Percentiles rank a stretch among this genome's conserved stretches.
Evolutionary conservation across 257 asterid species (phyloP).

Genomic region (Lithospermum erythrorhizon): DNA sequence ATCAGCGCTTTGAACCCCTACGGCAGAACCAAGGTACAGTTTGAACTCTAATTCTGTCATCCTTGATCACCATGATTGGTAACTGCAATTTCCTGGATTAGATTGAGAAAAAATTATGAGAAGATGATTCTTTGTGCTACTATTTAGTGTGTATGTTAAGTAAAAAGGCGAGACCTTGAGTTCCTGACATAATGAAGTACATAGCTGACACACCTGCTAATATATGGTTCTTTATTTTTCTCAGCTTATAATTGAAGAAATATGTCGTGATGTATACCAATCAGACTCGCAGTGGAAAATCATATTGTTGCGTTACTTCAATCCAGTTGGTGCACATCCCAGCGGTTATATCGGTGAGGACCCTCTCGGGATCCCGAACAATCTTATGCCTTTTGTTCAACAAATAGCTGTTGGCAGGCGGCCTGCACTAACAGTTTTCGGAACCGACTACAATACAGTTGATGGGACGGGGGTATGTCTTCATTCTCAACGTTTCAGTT

Average conservation of each 20-base stretch:
- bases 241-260: conserved; percentile 94
- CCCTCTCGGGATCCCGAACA: conserved; percentile 93
- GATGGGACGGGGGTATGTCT: conserved; percentile 91
- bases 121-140: too few relatives aligned
- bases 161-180: too few relatives aligned
- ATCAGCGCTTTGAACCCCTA: conserved; percentile 68
- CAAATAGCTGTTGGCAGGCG: conserved; percentile 98
- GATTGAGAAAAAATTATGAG: too few relatives aligned
- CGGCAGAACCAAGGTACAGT: conserved; percentile 80
- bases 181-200: background rate
- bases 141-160: too few relatives aligned
- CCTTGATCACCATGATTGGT: too few relatives aligned
- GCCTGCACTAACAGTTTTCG: conserved; percentile 68
- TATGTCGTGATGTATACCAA: conserved; percentile 61
- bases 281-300: conserved; percentile 88
- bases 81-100: too few relatives aligned
- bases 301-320: conserved; percentile 85
- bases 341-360: conserved; percentile 97
- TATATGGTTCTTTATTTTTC: conserved; percentile 12
- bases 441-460: conserved; percentile 67
- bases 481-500: conserved; percentile 1
- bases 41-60: background rate
- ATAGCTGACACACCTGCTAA: background rate
- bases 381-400: conserved; percentile 95
- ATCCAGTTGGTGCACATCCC: conserved; percentile 96